phyloP scores from a whole-genome alignment of 495 filamentous ascomycete species.

The Hyaloscypha variabilis region DNA sequence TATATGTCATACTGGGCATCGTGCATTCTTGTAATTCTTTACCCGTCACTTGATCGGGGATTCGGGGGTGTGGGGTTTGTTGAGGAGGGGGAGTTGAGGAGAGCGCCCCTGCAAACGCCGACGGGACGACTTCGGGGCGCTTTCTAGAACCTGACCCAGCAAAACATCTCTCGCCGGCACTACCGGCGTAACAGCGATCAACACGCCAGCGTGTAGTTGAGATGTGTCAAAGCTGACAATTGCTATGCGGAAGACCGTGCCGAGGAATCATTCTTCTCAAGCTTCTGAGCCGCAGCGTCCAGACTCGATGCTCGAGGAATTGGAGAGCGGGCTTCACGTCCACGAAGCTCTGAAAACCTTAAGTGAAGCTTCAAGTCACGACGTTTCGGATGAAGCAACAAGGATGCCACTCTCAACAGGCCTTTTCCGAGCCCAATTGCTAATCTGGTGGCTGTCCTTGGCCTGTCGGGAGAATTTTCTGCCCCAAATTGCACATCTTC shows the following conservation, averaged over 20 bases:
- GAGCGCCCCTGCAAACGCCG: background rate
- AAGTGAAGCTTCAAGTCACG: background rate
- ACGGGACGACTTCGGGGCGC: background rate
- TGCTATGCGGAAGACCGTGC: background rate
- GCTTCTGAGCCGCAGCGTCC: background rate
- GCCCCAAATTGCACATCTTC: background rate
- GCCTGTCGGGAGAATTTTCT: slow-evolving; percentile 7
- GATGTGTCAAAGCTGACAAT: background rate
- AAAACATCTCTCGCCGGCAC: background rate
- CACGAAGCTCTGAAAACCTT: background rate
- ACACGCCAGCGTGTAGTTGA: no score
- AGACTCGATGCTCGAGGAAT: background rate
- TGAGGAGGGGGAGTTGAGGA: background rate
- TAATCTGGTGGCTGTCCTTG: background rate
- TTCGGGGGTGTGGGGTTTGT: no score
- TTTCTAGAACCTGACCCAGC: background rate
- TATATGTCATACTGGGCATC: background rate
- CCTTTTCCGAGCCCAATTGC: background rate
- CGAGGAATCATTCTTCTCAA: background rate
- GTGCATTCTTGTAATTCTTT: slow-evolving; percentile 16
- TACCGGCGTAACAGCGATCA: background rate
- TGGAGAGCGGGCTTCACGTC: no score
- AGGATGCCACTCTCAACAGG: background rate
- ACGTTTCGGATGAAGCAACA: no score
- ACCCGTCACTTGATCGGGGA: slow-evolving; percentile 1